Conservation (phyloP, 1,284 basidiomycete genomes). For the Ustilago sp. region DNA sequence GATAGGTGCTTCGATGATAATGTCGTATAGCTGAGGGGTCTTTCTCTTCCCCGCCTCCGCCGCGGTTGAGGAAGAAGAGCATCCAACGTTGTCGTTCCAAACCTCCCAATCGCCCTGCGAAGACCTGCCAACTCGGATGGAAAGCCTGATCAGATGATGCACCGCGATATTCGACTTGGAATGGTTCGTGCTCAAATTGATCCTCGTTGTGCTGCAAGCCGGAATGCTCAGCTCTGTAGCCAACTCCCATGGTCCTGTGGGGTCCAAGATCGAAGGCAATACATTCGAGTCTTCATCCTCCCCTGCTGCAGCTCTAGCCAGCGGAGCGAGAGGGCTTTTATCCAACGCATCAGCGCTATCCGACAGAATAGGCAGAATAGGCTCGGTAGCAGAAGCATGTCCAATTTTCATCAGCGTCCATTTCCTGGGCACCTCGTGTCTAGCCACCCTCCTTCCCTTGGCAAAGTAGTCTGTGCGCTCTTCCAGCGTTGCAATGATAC, state of each 20-base stretch:
- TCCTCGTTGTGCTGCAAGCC: conserved; percentile 68
- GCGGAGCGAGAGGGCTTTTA: conserved; percentile 71
- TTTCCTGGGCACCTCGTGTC: conserved; percentile 79
- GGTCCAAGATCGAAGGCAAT: conserved; percentile 71
- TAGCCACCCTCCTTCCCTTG: conserved; percentile 74
- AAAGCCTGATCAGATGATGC: conserved; percentile 83
- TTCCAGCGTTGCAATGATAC: conserved; percentile 82
- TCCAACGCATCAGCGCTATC: conserved; percentile 71
- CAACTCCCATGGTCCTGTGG: conserved; percentile 74
- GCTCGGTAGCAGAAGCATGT: conserved; percentile 73
- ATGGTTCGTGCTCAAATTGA: conserved; percentile 87
- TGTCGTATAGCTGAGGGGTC: conserved; percentile 76
- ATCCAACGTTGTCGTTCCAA: conserved; percentile 5
- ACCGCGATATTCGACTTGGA: conserved; percentile 83
- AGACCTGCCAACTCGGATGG: conserved; percentile 81
- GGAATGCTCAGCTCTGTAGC: conserved; percentile 66
- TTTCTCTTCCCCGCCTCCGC: conserved; percentile 6
- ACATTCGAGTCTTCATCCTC: conserved; percentile 53
- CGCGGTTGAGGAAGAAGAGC: conserved; percentile 5
- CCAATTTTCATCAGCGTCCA: conserved; percentile 77
- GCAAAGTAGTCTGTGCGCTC: conserved; percentile 74
- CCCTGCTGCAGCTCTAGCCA: conserved; percentile 54
- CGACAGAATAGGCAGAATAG: conserved; percentile 78
- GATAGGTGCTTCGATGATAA: conserved; percentile 86
- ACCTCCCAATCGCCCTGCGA: conserved; percentile 36